Evolutionary conservation across 345 rosid genomes (phyloP), one percentile per base, ranked within the genome.

Genomic region (Lenwebbia sp.): DNA sequence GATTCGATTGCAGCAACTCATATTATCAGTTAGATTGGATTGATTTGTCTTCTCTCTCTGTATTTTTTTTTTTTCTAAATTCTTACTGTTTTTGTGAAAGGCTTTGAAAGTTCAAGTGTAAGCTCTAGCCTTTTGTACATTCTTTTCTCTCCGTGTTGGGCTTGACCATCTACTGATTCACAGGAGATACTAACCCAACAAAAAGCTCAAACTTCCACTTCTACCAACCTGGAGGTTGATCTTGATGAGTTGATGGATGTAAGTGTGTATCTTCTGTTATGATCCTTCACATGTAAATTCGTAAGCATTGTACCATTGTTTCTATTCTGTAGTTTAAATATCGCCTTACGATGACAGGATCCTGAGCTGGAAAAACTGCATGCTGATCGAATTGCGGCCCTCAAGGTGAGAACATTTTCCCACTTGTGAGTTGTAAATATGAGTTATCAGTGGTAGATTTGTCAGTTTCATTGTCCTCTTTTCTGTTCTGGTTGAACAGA

Each of bases 221-320:
- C 95, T 84, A 87, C 58, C 44, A 91, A 95, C 51, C 88, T 91
- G 74, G 98, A 96, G 90, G 92, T 97, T 87, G 98, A 96, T 87
- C 96, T 97, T 74, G 99, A 96, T 88, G 99, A 97, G 54, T 93
- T 97, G 85, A 96, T 97, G 96, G 99, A 97, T 91, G 99, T 94
- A 90, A 92, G 98, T 90, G 11, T 15, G 78, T 19, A 33, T 65
- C 78, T 65, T 65, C 22, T 17, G 23, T 65, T 33, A 33, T 33
- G 78, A 65, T 85, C 70, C 53, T 21, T 85, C 82, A 40, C 53
- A 26, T n/a, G 83, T 82, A 56, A 40, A 17, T 51, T 15, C 49
- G 33, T 7, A 51, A 56, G 37, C 33, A 19, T 21, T 47, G n/a
- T 54, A 41, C 50, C 56, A 40, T 6, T 10, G 40, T 19, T 82